Percentiles rank a stretch among this genome's conserved stretches.
These are phyloP conservation scores for Lipomyces japonicus DNA, from an alignment of 805 yeast genomes.

Conservation along the genomic window DNA sequence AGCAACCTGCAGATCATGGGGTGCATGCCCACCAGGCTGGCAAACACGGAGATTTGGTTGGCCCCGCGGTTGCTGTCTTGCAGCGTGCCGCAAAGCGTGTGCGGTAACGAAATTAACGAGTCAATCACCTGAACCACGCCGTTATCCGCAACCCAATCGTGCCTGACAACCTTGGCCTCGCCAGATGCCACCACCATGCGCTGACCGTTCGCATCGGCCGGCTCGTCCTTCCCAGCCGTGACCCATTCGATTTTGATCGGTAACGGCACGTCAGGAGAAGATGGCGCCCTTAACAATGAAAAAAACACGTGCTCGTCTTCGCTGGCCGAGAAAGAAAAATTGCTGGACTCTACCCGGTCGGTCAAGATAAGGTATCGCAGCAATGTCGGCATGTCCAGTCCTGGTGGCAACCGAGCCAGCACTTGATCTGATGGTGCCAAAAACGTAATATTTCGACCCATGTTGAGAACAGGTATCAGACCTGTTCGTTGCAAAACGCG, in stretches of 20 bases:
- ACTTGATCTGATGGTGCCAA: slow-evolving; percentile 25
- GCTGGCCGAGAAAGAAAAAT: neutral
- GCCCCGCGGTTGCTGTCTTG: neutral
- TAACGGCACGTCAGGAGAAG: slow-evolving; percentile 24
- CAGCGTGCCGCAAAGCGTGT: slow-evolving; percentile 19
- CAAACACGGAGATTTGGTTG: neutral
- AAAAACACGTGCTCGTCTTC: slow-evolving; percentile 17
- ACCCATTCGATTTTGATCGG: slow-evolving; percentile 17
- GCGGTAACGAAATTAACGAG: slow-evolving; percentile 21
- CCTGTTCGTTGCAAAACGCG: slow-evolving; percentile 27
- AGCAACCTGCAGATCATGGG: slow-evolving; percentile 20
- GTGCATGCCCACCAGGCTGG: slow-evolving; percentile 11
- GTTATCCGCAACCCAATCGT: slow-evolving; percentile 32
- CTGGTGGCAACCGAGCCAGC: slow-evolving; percentile 12
- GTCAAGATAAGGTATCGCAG: slow-evolving; percentile 20
- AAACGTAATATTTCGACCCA: slow-evolving; percentile 24
- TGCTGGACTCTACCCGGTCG: slow-evolving; percentile 12
- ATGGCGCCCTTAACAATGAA: slow-evolving; percentile 19
- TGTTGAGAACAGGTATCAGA: slow-evolving; percentile 22
- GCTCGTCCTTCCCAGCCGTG: slow-evolving; percentile 1
- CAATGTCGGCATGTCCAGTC: slow-evolving; percentile 11
- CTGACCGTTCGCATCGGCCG: slow-evolving; percentile 6
- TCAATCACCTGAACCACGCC: slow-evolving; percentile 31
- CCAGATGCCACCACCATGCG: slow-evolving; percentile 15
- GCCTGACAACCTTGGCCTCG: slow-evolving; percentile 20